Conservation (phyloP, 345 rosid species). For the Eucalyptus lansdowneana region DNA sequence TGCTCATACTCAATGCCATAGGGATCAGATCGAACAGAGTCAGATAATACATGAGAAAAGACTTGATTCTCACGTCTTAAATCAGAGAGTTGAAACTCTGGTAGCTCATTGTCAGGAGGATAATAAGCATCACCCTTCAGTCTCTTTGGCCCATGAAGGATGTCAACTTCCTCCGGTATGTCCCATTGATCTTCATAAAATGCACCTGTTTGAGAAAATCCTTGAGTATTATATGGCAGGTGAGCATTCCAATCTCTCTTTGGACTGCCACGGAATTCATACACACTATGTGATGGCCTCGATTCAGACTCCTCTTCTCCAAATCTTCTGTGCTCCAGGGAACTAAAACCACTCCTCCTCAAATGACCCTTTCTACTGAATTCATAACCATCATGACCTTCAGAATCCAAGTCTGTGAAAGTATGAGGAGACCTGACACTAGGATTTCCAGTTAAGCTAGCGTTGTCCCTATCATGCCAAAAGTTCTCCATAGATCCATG, state of each 20-base stretch:
- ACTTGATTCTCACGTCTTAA: slow-evolving; percentile 37
- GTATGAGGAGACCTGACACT: slow-evolving; percentile 26
- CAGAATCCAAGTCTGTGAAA: slow-evolving; percentile 22
- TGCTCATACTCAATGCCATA: slow-evolving; percentile 43
- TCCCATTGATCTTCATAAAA: slow-evolving; percentile 69
- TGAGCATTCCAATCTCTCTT: slow-evolving; percentile 26
- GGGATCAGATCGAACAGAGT: slow-evolving; percentile 35
- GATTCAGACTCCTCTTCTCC: slow-evolving; percentile 21
- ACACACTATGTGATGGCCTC: slow-evolving; percentile 23
- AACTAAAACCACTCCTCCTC: slow-evolving; percentile 27
- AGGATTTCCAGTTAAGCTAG: slow-evolving; percentile 15
- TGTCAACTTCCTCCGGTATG: slow-evolving; percentile 51
- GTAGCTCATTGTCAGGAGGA: slow-evolving; percentile 57
- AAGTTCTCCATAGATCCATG: slow-evolving; percentile 43
- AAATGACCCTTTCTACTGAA: slow-evolving; percentile 32
- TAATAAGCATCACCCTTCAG: slow-evolving; percentile 42
- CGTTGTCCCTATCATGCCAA: slow-evolving; percentile 31
- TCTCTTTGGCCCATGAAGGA: slow-evolving; percentile 52
- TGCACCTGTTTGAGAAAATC: slow-evolving; percentile 23
- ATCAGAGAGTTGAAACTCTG: slow-evolving; percentile 53
- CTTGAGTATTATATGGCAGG: slow-evolving; percentile 31
- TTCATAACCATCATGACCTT: slow-evolving; percentile 35
- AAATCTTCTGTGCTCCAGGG: slow-evolving; percentile 30
- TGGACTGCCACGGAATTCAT: slow-evolving; percentile 50
- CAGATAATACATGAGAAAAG: slow-evolving; percentile 32